Base-by-base conservation (phyloP, 108 stramenopile species). In the Nitzschia sp. region DNA sequence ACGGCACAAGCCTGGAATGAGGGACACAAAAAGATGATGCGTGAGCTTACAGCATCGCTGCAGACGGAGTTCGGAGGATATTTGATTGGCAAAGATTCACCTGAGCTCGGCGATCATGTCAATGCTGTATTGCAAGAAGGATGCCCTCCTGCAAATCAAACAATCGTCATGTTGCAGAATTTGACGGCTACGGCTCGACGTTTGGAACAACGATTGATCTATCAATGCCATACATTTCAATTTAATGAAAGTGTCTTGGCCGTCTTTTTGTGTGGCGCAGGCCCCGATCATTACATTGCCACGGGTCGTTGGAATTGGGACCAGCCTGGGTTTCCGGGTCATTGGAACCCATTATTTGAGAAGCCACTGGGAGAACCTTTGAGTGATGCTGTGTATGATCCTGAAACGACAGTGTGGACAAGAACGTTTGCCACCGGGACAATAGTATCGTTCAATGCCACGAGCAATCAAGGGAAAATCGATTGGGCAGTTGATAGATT, bases 141-240 rank as follows among this genome's bases (percentile, higher is more conserved):
- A 18, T 58, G 56, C 21, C 56, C 56, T 5, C 30, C 56, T 6
- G 13, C 3, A 92, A 28, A 85, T 76, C 25, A 95, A 72, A 11
- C 95, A 79, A 80, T 95, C 89, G 59, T 81, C 69, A 70, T 95
- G 95, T 77, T 96, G 56, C 56, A 33, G 30, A 58, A 58, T 33
- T n/a, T 58, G 15, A 58, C 56, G 3, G 56, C 56, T 24, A 58
- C 56, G 5, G 23, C 56, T 8, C 30, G n/a, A 5, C 56, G 56
- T 6, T 33, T 58, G 15, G n/a, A n/a, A 29, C 28, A 58, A 17
- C 23, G 56, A 29, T n/a, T 58, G 56, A 58, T 58, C 31, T 58
- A 58, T 33, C 56, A 58, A 29, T 58, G 56, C n/a, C 56, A 58
- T 58, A 58, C 56, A 6, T 32, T 32, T n/a, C 13, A 33, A 4